These are phyloP conservation scores for Dryas integrifolia DNA, from an alignment of 331 rosid species.

Conservation along the genomic window DNA sequence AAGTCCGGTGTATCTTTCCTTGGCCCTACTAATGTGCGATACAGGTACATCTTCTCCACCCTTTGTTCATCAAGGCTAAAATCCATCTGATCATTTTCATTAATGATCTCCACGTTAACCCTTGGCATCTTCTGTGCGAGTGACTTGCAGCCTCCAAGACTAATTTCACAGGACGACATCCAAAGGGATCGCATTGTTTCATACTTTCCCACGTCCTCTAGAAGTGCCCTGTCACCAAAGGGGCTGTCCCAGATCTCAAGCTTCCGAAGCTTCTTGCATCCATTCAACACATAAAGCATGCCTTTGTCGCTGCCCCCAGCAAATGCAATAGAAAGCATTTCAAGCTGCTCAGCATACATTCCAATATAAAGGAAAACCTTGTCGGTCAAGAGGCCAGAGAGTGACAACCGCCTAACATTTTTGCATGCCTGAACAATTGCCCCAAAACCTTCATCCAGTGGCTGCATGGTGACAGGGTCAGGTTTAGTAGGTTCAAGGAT, in stretches of 20 bases:
- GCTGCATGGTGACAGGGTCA: slow-evolving; percentile 62
- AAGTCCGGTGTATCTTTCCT: slow-evolving; percentile 82
- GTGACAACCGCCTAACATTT: slow-evolving; percentile 70
- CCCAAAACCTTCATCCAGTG: slow-evolving; percentile 94
- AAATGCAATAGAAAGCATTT: slow-evolving; percentile 87
- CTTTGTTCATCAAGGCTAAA: slow-evolving; percentile 34
- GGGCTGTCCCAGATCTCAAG: slow-evolving; percentile 91
- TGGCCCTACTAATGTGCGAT: slow-evolving; percentile 71
- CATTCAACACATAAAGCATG: slow-evolving; percentile 83
- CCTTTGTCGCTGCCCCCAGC: slow-evolving; percentile 88
- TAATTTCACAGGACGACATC: slow-evolving; percentile 93
- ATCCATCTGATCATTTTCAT: slow-evolving; percentile 50
- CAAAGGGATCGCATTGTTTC: slow-evolving; percentile 99
- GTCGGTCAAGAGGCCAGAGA: slow-evolving; percentile 67
- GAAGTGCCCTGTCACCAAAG: slow-evolving; percentile 76
- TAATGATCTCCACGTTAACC: slow-evolving; percentile 84
- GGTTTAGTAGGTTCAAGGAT: slow-evolving; percentile 70
- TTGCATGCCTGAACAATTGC: slow-evolving; percentile 90
- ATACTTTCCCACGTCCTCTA: slow-evolving; percentile 89
- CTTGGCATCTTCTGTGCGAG: slow-evolving; percentile 75
- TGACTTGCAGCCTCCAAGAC: slow-evolving; percentile 75
- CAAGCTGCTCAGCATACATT: slow-evolving; percentile 89
- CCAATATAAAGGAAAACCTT: slow-evolving; percentile 84
- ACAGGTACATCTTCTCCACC: slow-evolving; percentile 86
- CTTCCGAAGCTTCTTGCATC: slow-evolving; percentile 91